Conservation (phyloP, 805 yeast genomes). For the Saccharomycopsis selenospora region DNA sequence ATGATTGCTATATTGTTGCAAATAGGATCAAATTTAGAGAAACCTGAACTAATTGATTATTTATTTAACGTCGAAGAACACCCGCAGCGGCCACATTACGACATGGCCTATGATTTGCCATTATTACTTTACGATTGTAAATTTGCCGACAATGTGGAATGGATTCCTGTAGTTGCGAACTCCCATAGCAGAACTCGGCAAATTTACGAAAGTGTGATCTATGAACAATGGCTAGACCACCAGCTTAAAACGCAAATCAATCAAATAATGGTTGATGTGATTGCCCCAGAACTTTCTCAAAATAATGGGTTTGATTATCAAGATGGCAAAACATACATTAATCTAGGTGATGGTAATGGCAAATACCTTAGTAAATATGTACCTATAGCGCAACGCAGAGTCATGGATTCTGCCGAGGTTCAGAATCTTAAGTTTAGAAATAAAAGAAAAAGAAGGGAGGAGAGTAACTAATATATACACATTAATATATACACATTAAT, state of each 20-base stretch:
- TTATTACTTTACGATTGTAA: conserved; percentile 80
- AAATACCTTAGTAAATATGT: conserved; percentile 49
- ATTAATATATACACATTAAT: no score
- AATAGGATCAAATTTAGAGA: conserved; percentile 73
- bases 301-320: conserved; percentile 19
- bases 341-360: conserved; percentile 77
- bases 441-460: conserved; percentile 29
- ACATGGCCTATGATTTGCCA: conserved; percentile 87
- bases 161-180: conserved; percentile 39
- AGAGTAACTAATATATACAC: no score
- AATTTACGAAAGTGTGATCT: conserved; percentile 46
- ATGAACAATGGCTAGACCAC: conserved; percentile 41
- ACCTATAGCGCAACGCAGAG: conserved; percentile 48
- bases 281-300: not conserved
- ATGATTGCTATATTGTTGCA: conserved; percentile 81
- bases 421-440: conserved; percentile 57
- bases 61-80: conserved; percentile 49
- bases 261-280: not conserved
- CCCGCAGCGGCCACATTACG: conserved; percentile 72
- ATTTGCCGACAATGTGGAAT: conserved; percentile 56
- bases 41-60: conserved; percentile 46
- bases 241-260: conserved; percentile 18
- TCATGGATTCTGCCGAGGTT: conserved; percentile 57
- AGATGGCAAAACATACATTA: conserved; percentile 32
- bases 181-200: conserved; percentile 50